Base-by-base conservation (phyloP, 495 filamentous ascomycete genomes). In the Aspergillus bridgeri region DNA sequence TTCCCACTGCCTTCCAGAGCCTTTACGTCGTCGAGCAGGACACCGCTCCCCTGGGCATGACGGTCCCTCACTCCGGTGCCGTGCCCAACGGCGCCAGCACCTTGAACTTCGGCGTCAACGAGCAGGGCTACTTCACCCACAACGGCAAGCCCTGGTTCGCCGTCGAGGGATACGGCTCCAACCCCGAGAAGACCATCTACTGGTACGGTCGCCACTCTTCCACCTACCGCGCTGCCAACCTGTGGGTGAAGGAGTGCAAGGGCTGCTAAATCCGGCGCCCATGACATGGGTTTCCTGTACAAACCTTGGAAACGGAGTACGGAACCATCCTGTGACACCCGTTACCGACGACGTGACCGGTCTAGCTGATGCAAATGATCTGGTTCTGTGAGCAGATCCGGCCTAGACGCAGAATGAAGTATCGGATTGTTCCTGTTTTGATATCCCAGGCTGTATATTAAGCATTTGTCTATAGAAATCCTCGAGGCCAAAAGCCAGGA, bases 191-290 rank as follows among this genome's bases (percentile, higher is more conserved):
- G 62, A 38, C 33, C 33, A 61, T 73, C 54, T 69, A 59, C 59
- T 51, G 49, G 49, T 51, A 68, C 23, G 70, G 62, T 15, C 58
- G 59, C 42, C 70, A 73, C 44, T 69, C 56, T 29, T 50, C 65
- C 22, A 60, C 63, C 59, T 69, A 67, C 29, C 42, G 19, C 13
- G 45, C 27, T n/a, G 53, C 54, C 22, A 61, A 64, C 42, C 60
- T 73, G 11, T 69, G 56, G 53, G 70, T 73, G 9, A 69, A 71
- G 68, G 68, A 72, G 58, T 67, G 62, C 50, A 69, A 58, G 66
- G 59, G 49, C n/a, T 51, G 49, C 27, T 51, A 51, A 42, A 42
- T 29, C 15, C 5, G 48, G 15, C 22, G 0, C 9, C 23, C 13
- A 17, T 5, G 3, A 27, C 11, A 15, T 13, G 2, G 7, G 6